These are phyloP conservation scores for Trametes maxima DNA, from an alignment of 768 basidiomycete species.

Conservation along the genomic window DNA sequence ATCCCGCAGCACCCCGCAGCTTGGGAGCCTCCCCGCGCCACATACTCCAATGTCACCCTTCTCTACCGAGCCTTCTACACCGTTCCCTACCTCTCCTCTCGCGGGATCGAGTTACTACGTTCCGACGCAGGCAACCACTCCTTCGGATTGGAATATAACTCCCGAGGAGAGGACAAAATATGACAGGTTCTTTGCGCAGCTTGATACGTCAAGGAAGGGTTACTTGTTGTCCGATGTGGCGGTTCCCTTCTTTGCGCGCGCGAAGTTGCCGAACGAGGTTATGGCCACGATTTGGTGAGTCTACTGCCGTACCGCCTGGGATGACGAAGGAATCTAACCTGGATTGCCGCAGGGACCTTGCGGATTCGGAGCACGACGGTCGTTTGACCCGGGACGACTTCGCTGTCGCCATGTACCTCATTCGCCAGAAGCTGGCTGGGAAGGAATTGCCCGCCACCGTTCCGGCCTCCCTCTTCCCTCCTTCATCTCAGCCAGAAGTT, in stretches of 20 bases:
- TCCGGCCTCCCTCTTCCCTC: conserved; percentile 33
- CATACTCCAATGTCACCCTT: background rate
- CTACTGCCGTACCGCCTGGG: background rate
- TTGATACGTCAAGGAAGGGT: conserved; percentile 76
- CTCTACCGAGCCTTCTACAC: conserved; percentile 2
- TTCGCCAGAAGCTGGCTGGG: conserved; percentile 81
- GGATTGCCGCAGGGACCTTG: conserved; percentile 71
- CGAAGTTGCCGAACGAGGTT: conserved; percentile 73
- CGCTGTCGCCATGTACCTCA: conserved; percentile 92
- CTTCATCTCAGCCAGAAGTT: conserved; percentile 1
- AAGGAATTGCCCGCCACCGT: conserved; percentile 61
- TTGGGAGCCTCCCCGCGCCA: background rate
- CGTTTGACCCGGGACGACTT: conserved; percentile 87
- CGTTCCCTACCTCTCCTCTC: conserved; percentile 15
- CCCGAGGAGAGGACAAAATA: conserved; percentile 73
- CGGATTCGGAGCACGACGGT: conserved; percentile 87
- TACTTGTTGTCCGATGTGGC: conserved; percentile 90
- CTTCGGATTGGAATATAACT: conserved; percentile 74
- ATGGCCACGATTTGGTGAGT: conserved; percentile 89
- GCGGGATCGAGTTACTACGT: background rate
- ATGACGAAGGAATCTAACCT: background rate
- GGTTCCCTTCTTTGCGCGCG: conserved; percentile 91
- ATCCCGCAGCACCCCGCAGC: conserved; percentile 12
- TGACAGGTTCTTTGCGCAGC: conserved; percentile 78
- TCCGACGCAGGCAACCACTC: conserved; percentile 8